Percentiles rank a stretch among this genome's conserved stretches.
Conservation (phyloP, 108 stramenopile genomes). For the Mayamaea pseudoterrestris region DNA sequence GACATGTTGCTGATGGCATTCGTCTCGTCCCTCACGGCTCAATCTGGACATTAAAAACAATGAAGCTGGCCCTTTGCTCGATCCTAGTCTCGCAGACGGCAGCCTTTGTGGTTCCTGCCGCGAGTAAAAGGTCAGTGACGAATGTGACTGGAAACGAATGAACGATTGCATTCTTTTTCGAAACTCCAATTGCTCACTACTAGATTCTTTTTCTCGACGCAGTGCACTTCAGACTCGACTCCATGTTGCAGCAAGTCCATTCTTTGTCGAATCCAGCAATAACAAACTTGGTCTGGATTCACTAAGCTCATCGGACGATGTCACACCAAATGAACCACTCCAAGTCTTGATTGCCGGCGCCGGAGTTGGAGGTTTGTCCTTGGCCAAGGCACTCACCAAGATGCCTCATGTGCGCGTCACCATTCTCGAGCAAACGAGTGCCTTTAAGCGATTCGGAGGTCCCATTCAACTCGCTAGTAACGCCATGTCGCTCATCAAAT, state of each 20-base stretch:
- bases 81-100: too few relatives aligned
- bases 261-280: too few relatives aligned
- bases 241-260: not conserved
- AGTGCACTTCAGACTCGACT: not conserved
- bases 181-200: not conserved
- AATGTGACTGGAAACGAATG: too few relatives aligned
- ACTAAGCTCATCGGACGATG: conserved; percentile 17
- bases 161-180: too few relatives aligned
- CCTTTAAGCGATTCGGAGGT: conserved; percentile 64
- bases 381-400: conserved; percentile 38
- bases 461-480: conserved; percentile 72
- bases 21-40: too few relatives aligned
- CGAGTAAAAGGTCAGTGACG: too few relatives aligned
- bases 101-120: too few relatives aligned
- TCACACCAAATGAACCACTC: conserved; percentile 29
- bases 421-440: conserved; percentile 46
- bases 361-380: conserved; percentile 50
- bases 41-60: too few relatives aligned
- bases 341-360: conserved; percentile 50
- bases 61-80: too few relatives aligned
- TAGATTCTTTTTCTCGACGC: too few relatives aligned
- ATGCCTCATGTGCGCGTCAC: conserved; percentile 38
- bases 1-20: too few relatives aligned
- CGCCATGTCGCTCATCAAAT: conserved; percentile 41
- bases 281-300: too few relatives aligned